phyloP scores from a whole-genome alignment of 164 flowering plant genomes.

The Aristolochia fimbriata region DNA sequence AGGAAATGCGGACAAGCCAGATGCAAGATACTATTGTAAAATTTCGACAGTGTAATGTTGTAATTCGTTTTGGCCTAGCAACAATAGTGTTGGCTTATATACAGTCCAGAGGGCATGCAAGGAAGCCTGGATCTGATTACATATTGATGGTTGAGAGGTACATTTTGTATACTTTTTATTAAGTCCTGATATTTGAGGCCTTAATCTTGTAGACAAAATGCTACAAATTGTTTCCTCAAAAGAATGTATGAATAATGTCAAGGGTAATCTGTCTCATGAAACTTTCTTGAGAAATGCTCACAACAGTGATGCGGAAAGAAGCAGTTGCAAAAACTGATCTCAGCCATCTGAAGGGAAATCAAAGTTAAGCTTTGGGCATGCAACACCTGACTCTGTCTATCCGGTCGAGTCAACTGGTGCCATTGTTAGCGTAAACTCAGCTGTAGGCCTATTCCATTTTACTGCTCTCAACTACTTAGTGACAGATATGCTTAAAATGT shows the following conservation, averaged over 20 bases:
- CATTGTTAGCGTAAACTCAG: slow-evolving; percentile 91
- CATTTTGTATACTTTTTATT: neutral
- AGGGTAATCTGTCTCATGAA: slow-evolving; percentile 84
- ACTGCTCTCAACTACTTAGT: slow-evolving; percentile 97
- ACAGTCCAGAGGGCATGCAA: slow-evolving; percentile 97
- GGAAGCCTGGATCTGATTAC: slow-evolving; percentile 99
- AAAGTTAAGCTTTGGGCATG: slow-evolving; percentile 47
- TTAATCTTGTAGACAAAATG: no score
- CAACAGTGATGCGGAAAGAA: slow-evolving; percentile 95
- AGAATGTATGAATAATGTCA: slow-evolving; percentile 12
- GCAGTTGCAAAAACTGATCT: slow-evolving; percentile 96
- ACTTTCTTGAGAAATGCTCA: slow-evolving; percentile 89
- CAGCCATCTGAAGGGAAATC: slow-evolving; percentile 78
- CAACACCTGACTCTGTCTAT: slow-evolving; percentile 69
- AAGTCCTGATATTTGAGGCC: neutral
- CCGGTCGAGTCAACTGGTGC: slow-evolving; percentile 99
- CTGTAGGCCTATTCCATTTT: slow-evolving; percentile 97
- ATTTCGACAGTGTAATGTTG: slow-evolving; percentile 99
- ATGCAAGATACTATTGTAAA: slow-evolving; percentile 94
- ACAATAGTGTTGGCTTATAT: slow-evolving; percentile 97
- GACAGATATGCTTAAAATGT: slow-evolving; percentile 48
- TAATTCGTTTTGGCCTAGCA: slow-evolving; percentile 98
- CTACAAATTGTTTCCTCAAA: no score
- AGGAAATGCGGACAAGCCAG: slow-evolving; percentile 87
- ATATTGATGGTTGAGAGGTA: slow-evolving; percentile 99